Evolutionary conservation across 192 early-diverging fungal genomes (phyloP).

Genomic region (Thamnidium elegans): DNA sequence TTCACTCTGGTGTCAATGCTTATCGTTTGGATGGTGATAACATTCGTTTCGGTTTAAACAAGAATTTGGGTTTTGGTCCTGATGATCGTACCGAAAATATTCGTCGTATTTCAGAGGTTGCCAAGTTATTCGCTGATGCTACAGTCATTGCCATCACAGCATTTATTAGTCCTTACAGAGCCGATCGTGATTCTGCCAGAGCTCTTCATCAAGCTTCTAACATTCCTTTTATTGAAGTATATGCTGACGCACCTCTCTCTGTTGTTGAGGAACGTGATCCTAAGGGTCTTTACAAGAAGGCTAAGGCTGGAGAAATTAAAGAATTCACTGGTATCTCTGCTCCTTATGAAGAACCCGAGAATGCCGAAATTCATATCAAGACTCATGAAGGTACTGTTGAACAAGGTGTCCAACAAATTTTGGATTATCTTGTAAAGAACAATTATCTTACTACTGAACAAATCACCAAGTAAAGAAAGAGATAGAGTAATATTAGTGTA

Average conservation of each 20-base stretch:
- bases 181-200: conserved; percentile 78
- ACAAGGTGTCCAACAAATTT: conserved; percentile 57
- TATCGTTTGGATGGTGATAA: conserved; percentile 97
- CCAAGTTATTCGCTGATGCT: conserved; percentile 91
- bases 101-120: conserved; percentile 86
- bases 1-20: conserved; percentile 67
- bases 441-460: conserved; percentile 9
- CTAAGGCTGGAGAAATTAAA: conserved; percentile 89
- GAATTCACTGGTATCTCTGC: conserved; percentile 95
- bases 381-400: conserved; percentile 74
- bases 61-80: conserved; percentile 88
- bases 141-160: conserved; percentile 80
- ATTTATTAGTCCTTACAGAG: conserved; percentile 87
- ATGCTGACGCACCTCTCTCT: conserved; percentile 80
- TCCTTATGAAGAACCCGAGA: conserved; percentile 84
- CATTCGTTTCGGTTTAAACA: conserved; percentile 96
- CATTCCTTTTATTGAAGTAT: conserved; percentile 88
- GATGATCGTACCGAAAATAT: conserved; percentile 94
- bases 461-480: conserved; percentile 11
- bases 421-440: conserved; percentile 31
- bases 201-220: conserved; percentile 70
- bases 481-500: no score
- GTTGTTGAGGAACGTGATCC: conserved; percentile 91
- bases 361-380: conserved; percentile 82
- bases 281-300: conserved; percentile 96